These are phyloP conservation scores for Ophiostoma ips DNA, from an alignment of 2,329 filamentous ascomycete species.

Conservation along the genomic window DNA sequence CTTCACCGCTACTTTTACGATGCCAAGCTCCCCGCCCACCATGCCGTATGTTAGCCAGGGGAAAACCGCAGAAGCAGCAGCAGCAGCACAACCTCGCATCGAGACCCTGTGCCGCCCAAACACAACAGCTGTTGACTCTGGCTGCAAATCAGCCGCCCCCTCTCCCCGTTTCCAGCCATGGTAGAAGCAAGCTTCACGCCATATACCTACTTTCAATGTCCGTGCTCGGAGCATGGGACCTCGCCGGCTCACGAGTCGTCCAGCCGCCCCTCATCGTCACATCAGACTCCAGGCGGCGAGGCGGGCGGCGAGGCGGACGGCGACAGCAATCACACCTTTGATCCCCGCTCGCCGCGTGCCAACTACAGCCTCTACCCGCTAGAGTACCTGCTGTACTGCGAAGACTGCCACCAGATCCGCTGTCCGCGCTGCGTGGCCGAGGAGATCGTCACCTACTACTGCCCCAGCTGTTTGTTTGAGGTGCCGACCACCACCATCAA, in stretches of 20 bases:
- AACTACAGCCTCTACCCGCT: slow-evolving; percentile 89
- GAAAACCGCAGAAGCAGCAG: background rate
- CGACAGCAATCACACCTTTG: slow-evolving; percentile 47
- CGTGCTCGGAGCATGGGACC: slow-evolving; percentile 42
- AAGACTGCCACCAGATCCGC: slow-evolving; percentile 92
- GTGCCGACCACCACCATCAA: slow-evolving; percentile 87
- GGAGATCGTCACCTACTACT: slow-evolving; percentile 91
- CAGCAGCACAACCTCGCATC: background rate
- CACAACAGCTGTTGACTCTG: background rate
- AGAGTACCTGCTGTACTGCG: slow-evolving; percentile 89
- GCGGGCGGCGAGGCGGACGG: slow-evolving; percentile 5
- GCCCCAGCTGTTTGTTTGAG: slow-evolving; percentile 89
- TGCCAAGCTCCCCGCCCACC: background rate
- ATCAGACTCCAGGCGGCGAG: slow-evolving; percentile 18
- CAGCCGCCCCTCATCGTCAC: slow-evolving; percentile 19
- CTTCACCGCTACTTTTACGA: slow-evolving; percentile 2
- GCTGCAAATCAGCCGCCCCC: background rate
- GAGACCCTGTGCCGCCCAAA: background rate
- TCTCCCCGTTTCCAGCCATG: no score
- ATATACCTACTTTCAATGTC: slow-evolving; percentile 55
- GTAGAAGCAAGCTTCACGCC: slow-evolving; percentile 32
- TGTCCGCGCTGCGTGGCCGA: slow-evolving; percentile 85
- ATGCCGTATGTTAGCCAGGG: background rate
- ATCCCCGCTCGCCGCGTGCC: slow-evolving; percentile 70
- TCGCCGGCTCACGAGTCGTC: slow-evolving; percentile 22